Evolutionary conservation across 2,329 filamentous ascomycete genomes (phyloP), one percentile per base, ranked within the genome.

Genomic region (Diaporthe helianthi): DNA sequence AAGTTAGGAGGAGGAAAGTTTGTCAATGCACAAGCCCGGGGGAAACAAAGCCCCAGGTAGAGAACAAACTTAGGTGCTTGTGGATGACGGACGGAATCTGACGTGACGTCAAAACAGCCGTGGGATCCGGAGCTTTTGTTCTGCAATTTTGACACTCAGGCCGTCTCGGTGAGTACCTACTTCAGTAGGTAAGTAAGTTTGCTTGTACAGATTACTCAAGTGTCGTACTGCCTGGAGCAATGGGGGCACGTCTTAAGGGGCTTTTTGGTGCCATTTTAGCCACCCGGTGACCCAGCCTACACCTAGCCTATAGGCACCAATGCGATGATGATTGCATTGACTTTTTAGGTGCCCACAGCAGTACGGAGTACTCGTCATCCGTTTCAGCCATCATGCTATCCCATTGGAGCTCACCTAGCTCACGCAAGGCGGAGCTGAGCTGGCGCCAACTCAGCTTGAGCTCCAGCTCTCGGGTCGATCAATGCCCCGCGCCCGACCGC

Each of bases 81-180:
- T 31, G 22, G 33, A 63, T 46, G 19, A n/a, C 41, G n/a, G 19
- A 26, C 41, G 12, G 41, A 54, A 65, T 44, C 46, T 58, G 65
- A 52, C 54, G 69, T 70, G 69, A 68, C 69, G 65, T 70, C 69
- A 70, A 67, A 52, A 49, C 54, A 54, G n/a, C 41, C 53, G 44
- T 52, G 36, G 29, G 52, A 60, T 60, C 53, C 65, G 65, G 55
- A 41, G 31, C 7, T 52, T 38, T 38, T 17, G 24, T n/a, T n/a
- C 58, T 60, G 44, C 38, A 49, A 13, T 10, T 26, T 31, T 58
- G 51, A 38, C 36, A 55, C 51, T 29, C n/a, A 6, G 46, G 52
- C 17, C 8, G 12, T 19, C 22, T 41, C n/a, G n/a, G n/a, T n/a
- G n/a, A n/a, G n/a, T n/a, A n/a, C n/a, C n/a, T n/a, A n/a, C n/a